Conservation (phyloP, 75 land plant genomes). For the Adiantum capillusveneris region DNA sequence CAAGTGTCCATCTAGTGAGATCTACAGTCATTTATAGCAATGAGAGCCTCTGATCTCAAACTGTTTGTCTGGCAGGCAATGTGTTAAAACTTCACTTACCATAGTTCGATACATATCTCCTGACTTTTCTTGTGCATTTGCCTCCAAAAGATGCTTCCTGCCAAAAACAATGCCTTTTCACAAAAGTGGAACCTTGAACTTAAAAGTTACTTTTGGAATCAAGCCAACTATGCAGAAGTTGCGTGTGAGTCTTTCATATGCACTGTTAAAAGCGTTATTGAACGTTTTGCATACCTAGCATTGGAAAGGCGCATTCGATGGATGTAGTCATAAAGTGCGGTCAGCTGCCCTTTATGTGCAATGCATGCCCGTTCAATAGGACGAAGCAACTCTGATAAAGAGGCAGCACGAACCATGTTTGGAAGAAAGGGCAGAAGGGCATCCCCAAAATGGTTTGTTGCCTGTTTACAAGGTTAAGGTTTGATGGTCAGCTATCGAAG, state of each 20-base stretch:
- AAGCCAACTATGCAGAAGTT: too few relatives aligned
- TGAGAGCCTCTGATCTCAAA: conserved; percentile 4
- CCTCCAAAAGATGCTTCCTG: not conserved
- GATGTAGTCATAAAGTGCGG: conserved; percentile 71
- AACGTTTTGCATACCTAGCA: conserved; percentile 13
- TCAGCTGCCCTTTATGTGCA: conserved; percentile 68
- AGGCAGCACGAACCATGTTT: conserved; percentile 47
- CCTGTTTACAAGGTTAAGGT: conserved; percentile 35
- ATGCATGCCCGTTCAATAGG: conserved; percentile 78
- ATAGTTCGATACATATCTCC: not conserved
- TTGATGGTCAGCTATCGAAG: not conserved
- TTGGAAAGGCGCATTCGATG: conserved; percentile 55
- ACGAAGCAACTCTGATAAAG: conserved; percentile 37
- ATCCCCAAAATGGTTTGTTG: conserved; percentile 95
- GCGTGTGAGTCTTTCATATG: not conserved
- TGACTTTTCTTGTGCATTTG: not conserved
- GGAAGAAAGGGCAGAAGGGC: conserved; percentile 68
- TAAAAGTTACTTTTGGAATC: too few relatives aligned
- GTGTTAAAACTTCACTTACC: too few relatives aligned
- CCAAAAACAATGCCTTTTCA: too few relatives aligned
- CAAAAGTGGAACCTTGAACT: too few relatives aligned
- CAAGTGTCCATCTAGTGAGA: conserved; percentile 87
- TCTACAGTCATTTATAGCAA: conserved; percentile 13
- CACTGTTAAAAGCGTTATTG: not conserved
- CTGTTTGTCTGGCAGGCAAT: too few relatives aligned